Evolutionary conservation across 176 grass and related monocot species (phyloP).

Genomic region (Hyparrhenia diplandra): DNA sequence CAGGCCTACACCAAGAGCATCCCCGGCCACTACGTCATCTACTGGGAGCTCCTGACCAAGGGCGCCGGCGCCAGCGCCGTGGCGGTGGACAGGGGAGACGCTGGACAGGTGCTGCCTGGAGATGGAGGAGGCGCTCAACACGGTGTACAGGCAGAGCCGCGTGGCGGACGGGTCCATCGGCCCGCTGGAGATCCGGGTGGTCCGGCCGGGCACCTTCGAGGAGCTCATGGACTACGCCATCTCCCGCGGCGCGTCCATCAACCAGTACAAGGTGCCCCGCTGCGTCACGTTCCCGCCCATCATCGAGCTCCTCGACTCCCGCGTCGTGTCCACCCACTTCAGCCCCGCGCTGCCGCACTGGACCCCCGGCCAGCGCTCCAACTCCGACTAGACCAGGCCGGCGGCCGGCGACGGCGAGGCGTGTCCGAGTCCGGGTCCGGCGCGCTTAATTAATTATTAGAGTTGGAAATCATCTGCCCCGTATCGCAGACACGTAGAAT

Average conservation of each 20-base stretch:
- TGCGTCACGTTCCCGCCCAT: conserved; percentile 90
- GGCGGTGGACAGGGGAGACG: conserved; percentile 16
- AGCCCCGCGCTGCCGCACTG: conserved; percentile 78
- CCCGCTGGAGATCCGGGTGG: conserved; percentile 86
- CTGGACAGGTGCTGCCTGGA: conserved; percentile 66
- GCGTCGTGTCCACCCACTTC: conserved; percentile 79
- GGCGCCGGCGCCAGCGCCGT: not conserved
- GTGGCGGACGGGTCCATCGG: conserved; percentile 89
- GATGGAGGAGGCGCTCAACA: conserved; percentile 86
- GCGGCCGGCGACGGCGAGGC: not conserved
- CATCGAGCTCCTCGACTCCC: conserved; percentile 86
- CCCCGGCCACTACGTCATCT: conserved; percentile 92
- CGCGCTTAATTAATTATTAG: not conserved
- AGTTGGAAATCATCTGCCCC: not conserved
- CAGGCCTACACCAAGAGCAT: conserved; percentile 72
- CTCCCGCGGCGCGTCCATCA: conserved; percentile 81
- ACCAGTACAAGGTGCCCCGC: conserved; percentile 90
- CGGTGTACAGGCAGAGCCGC: conserved; percentile 89
- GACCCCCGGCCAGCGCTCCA: conserved; percentile 41
- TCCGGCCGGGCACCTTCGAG: conserved; percentile 74
- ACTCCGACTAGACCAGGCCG: conserved; percentile 21
- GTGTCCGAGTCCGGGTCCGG: not conserved
- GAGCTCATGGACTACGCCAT: conserved; percentile 98
- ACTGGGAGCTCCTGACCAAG: conserved; percentile 77
- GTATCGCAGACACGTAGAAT: conserved; percentile 17